Evolutionary conservation across 2,329 filamentous ascomycete genomes (phyloP), one percentile per base, ranked within the genome.

Genomic region (Chaetomium sp.): DNA sequence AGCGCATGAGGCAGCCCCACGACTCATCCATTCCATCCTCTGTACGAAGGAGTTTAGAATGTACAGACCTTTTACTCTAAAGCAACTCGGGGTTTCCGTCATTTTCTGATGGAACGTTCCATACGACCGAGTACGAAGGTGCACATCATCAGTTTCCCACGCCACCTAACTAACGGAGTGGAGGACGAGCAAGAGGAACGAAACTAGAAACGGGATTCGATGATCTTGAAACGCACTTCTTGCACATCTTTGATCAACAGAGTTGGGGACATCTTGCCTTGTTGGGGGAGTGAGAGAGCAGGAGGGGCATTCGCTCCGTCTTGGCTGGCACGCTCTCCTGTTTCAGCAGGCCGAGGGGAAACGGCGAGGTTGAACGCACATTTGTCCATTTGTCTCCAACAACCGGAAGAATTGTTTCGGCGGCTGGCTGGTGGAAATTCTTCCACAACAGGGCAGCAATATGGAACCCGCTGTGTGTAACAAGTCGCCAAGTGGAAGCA

Each of bases 291-390:
- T 11, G 14, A 34, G 34, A 46, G 33, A 14, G 47, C 32, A 34
- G 36, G 51, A n/a, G 9, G 33, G 7, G 37, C 12, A 38, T 38
- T 38, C 36, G 11, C 4, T 40, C 35, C 14, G 33, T 48, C 52
- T 52, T 57, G 55, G 48, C 48, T 48, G 55, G 40, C 10, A 14
- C 46, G 49, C n/a, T 49, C 55, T 58, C 47, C 55, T 58, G 58
- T 60, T 60, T 60, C 58, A 60, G 55, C 12, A 10, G 27, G 14
- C 36, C 10, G 51, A 41, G 44, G 55, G 8, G 44, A 54, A 48
- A 42, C 55, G 10, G 27, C 43, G 27, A 48, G 5, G 12, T 35
- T 10, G 33, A 35, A 11, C 41, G 45, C 8, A 14, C 35, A 57
- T 57, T 58, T 48, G 55, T 38, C 38, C 40, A 38, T 6, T 42